phyloP scores from a whole-genome alignment of 805 yeast genomes.

The Candida saitoana region DNA sequence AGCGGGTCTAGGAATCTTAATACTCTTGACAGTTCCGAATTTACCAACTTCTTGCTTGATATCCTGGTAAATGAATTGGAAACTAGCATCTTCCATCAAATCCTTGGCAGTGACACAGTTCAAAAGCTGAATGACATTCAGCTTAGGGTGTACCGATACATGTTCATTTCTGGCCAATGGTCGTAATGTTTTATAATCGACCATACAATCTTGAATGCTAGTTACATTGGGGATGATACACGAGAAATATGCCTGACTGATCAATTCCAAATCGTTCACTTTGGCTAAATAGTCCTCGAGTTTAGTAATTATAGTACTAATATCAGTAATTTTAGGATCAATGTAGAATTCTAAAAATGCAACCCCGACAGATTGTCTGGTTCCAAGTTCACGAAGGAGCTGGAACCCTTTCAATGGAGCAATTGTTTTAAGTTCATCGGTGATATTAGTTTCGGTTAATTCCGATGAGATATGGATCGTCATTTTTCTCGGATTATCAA shows the following conservation, averaged over 20 bases:
- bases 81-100: constrained; percentile 46
- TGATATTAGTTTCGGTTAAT: constrained; percentile 40
- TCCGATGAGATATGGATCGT: constrained; percentile 46
- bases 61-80: constrained; percentile 48
- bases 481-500: constrained; percentile 46
- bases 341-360: constrained; percentile 48
- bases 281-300: constrained; percentile 12
- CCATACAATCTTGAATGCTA: constrained; percentile 33
- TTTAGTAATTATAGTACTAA: constrained; percentile 12
- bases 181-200: constrained; percentile 35
- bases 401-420: constrained; percentile 40
- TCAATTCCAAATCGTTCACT: constrained; percentile 12
- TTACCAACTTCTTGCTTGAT: constrained; percentile 47
- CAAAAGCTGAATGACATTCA: constrained; percentile 58
- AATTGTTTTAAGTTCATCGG: constrained; percentile 37
- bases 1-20: constrained; percentile 62
- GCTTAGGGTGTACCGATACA: constrained; percentile 35
- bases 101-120: constrained; percentile 67
- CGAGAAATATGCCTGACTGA: constrained; percentile 28
- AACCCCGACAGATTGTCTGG: constrained; percentile 52
- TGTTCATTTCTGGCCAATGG: constrained; percentile 34
- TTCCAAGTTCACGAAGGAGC: constrained; percentile 43
- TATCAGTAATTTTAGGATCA: constrained; percentile 13
- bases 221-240: constrained; percentile 28
- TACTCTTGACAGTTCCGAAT: constrained; percentile 48